Evolutionary conservation across 345 rosid species (phyloP).

Genomic region (Erodium maritimum): DNA sequence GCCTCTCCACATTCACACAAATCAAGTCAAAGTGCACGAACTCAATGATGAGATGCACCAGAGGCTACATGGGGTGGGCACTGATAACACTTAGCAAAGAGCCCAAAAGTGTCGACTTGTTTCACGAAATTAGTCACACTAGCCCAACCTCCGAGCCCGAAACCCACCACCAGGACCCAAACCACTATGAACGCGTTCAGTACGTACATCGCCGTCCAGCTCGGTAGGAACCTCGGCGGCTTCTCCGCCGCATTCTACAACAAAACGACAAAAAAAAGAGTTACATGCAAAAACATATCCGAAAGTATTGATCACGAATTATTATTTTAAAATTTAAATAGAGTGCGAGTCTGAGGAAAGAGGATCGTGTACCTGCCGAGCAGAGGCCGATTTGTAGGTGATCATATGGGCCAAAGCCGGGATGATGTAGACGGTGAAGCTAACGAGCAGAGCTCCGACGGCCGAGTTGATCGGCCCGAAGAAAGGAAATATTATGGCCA

Average conservation of each 20-base stretch:
- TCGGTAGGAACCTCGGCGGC: constrained; percentile 19
- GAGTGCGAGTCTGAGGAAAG: too few relatives aligned
- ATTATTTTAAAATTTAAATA: too few relatives aligned
- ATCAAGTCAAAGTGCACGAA: too few relatives aligned
- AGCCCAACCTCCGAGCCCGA: constrained; percentile 26
- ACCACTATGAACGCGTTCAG: constrained; percentile 17
- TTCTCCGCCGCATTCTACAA: constrained; percentile 24
- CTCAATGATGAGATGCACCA: too few relatives aligned
- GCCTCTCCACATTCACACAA: too few relatives aligned
- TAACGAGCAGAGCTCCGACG: background rate
- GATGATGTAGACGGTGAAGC: background rate
- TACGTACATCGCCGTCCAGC: constrained; percentile 21
- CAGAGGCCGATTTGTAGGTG: background rate
- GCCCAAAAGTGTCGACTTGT: too few relatives aligned
- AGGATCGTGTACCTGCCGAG: background rate
- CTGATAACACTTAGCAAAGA: too few relatives aligned
- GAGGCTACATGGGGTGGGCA: too few relatives aligned
- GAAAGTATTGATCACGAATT: too few relatives aligned
- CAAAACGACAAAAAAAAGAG: too few relatives aligned
- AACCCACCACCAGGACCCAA: constrained; percentile 20
- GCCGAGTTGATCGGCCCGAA: background rate
- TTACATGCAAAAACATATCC: too few relatives aligned
- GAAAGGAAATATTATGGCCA: background rate
- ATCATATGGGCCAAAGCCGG: background rate
- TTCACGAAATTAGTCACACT: constrained; percentile 13